Evolutionary conservation across 495 filamentous ascomycete genomes (phyloP).

Genomic region (Penicillium angulare): DNA sequence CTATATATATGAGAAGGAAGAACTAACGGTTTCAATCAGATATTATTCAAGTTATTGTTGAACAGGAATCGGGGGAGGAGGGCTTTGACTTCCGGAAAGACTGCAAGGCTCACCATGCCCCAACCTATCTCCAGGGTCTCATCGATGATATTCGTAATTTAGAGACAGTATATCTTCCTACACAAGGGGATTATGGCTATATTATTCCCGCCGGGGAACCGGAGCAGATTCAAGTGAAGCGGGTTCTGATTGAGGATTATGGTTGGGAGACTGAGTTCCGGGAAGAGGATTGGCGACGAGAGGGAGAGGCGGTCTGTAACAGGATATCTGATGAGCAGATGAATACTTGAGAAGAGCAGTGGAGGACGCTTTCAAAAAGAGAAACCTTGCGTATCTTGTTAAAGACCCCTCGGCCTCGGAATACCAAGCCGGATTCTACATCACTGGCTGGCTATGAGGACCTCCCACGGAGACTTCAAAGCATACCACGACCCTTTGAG

Average conservation of each 20-base stretch:
- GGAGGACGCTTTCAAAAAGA: neutral
- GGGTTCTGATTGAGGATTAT: neutral
- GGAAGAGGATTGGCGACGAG: slow-evolving; percentile 2
- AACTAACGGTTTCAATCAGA: neutral
- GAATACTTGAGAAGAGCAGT: neutral
- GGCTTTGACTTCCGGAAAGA: slow-evolving; percentile 4
- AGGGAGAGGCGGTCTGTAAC: slow-evolving; percentile 1
- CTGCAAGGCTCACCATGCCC: neutral
- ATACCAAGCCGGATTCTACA: no score
- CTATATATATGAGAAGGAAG: no score
- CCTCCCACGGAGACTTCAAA: no score
- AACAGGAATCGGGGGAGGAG: neutral
- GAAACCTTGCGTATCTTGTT: no score
- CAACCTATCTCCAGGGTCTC: neutral
- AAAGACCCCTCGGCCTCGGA: no score
- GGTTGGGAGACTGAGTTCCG: slow-evolving; percentile 4
- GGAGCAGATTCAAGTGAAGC: slow-evolving; percentile 4
- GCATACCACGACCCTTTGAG: no score
- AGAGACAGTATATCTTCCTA: neutral
- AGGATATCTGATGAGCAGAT: neutral
- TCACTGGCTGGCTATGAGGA: no score
- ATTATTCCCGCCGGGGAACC: neutral
- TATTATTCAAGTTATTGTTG: slow-evolving; percentile 2
- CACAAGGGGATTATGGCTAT: neutral
- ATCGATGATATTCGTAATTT: slow-evolving; percentile 2